A percentile compares a stretch with the other conserved stretches of the same genome.
phyloP scores from a whole-genome alignment of 352 stramenopile genomes.

The Phytopythium chamaehyphon region DNA sequence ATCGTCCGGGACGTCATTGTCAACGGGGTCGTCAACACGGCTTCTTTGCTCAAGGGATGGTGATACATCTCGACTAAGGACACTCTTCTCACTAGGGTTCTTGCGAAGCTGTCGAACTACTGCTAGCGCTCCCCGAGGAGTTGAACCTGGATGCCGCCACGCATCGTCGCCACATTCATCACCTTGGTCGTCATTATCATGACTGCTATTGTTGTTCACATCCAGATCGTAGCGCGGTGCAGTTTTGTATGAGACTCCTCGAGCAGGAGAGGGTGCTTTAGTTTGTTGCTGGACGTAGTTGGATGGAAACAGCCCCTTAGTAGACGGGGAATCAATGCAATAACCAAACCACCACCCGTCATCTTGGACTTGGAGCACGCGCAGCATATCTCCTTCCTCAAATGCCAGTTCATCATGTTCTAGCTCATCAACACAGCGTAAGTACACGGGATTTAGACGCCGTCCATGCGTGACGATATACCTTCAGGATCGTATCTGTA shows the following conservation, averaged over 20 bases:
- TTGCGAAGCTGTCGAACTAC: not conserved
- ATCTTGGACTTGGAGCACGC: conserved; percentile 46
- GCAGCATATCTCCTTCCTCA: conserved; percentile 34
- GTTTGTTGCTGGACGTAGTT: conserved; percentile 66
- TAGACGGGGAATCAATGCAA: conserved; percentile 17
- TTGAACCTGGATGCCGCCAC: not conserved
- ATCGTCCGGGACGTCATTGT: not conserved
- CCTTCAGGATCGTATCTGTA: conserved; percentile 68
- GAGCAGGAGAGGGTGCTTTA: too few species aligned
- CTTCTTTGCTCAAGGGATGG: too few species aligned
- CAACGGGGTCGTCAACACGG: too few species aligned
- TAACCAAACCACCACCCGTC: conserved; percentile 66
- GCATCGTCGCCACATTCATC: not conserved
- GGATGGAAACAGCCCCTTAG: conserved; percentile 50
- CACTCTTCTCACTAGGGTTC: too few species aligned
- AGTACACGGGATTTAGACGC: too few species aligned
- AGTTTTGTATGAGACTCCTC: too few species aligned
- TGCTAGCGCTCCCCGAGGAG: not conserved
- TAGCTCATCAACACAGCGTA: conserved; percentile 9
- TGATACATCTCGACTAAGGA: too few species aligned
- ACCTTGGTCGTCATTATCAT: not conserved
- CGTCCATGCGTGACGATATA: conserved; percentile 13
- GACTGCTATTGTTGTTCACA: not conserved
- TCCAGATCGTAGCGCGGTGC: conserved; percentile 1
- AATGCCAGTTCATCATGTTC: conserved; percentile 57